Percentiles rank a stretch among this genome's conserved stretches.
Evolutionary conservation across 2,329 filamentous ascomycete genomes (phyloP).

Genomic region (Talaromyces sp.): DNA sequence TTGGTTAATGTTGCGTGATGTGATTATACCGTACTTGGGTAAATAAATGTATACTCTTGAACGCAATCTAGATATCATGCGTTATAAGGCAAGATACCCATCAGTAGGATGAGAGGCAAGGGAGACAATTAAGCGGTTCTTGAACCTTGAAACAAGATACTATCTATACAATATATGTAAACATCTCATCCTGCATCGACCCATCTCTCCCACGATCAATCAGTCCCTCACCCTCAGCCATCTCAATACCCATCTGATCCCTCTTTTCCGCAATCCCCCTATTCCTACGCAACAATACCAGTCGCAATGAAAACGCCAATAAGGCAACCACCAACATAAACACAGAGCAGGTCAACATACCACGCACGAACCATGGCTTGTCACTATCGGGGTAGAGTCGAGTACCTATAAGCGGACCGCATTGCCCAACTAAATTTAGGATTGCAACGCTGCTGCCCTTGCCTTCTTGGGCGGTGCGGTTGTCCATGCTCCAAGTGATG

Average conservation of each 20-base stretch:
- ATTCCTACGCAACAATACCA: slow-evolving; percentile 55
- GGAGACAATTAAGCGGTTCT: too few relatives aligned
- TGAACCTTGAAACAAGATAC: not conserved
- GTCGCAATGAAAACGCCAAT: slow-evolving; percentile 54
- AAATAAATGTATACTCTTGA: too few relatives aligned
- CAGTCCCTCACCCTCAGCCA: slow-evolving; percentile 19
- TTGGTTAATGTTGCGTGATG: not conserved
- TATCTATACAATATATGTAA: slow-evolving; percentile 17
- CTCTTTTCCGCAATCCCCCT: slow-evolving; percentile 32
- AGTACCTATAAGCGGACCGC: slow-evolving; percentile 69
- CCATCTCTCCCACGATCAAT: slow-evolving; percentile 8
- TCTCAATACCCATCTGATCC: slow-evolving; percentile 21
- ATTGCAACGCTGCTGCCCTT: slow-evolving; percentile 76
- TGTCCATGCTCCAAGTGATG: slow-evolving; percentile 86
- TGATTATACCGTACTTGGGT: not conserved
- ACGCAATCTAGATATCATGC: too few relatives aligned
- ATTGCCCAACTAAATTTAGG: slow-evolving; percentile 77
- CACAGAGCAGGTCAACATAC: slow-evolving; percentile 61
- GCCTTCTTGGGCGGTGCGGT: slow-evolving; percentile 65
- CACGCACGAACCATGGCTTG: slow-evolving; percentile 59
- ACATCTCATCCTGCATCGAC: slow-evolving; percentile 7
- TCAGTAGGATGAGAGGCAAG: too few relatives aligned
- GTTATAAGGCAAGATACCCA: too few relatives aligned
- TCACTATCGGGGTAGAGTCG: slow-evolving; percentile 60
- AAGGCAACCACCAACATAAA: slow-evolving; percentile 62